These are phyloP conservation scores for Hanseniaspora thailandica DNA, from an alignment of 805 yeast species.

Conservation along the genomic window DNA sequence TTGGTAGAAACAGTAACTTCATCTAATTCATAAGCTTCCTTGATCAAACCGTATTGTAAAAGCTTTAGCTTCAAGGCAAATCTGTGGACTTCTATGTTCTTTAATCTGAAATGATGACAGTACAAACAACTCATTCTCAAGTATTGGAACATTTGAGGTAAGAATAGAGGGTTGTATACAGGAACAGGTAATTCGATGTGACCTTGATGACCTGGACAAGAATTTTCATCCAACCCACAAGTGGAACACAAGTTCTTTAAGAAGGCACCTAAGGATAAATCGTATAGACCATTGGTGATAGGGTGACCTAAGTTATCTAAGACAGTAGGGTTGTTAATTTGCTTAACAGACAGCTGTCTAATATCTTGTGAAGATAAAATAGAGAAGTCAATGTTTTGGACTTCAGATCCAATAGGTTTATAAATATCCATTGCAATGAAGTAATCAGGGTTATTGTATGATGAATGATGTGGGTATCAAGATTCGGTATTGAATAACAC, in stretches of 20 bases:
- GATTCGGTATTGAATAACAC: background rate
- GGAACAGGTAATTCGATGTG: slow-evolving; percentile 95
- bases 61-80: slow-evolving; percentile 66
- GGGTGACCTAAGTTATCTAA: slow-evolving; percentile 96
- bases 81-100: slow-evolving; percentile 56
- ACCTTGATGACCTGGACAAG: slow-evolving; percentile 97
- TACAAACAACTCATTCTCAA: slow-evolving; percentile 77
- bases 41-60: slow-evolving; percentile 76
- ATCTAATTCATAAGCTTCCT: slow-evolving; percentile 67
- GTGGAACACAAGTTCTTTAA: slow-evolving; percentile 80
- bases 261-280: slow-evolving; percentile 90
- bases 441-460: background rate
- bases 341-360: slow-evolving; percentile 80
- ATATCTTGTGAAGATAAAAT: slow-evolving; percentile 73
- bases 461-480: background rate
- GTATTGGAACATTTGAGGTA: slow-evolving; percentile 76
- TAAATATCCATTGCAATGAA: slow-evolving; percentile 70
- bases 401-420: slow-evolving; percentile 90
- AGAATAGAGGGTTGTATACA: slow-evolving; percentile 87
- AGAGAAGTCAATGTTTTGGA: slow-evolving; percentile 83
- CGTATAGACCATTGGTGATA: slow-evolving; percentile 83
- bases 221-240: slow-evolving; percentile 87
- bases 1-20: slow-evolving; percentile 35
- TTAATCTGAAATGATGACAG: slow-evolving; percentile 77
- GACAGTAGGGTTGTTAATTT: slow-evolving; percentile 89